phyloP scores from a whole-genome alignment of 2,329 filamentous ascomycete species.

The Ciborinia camelliae region DNA sequence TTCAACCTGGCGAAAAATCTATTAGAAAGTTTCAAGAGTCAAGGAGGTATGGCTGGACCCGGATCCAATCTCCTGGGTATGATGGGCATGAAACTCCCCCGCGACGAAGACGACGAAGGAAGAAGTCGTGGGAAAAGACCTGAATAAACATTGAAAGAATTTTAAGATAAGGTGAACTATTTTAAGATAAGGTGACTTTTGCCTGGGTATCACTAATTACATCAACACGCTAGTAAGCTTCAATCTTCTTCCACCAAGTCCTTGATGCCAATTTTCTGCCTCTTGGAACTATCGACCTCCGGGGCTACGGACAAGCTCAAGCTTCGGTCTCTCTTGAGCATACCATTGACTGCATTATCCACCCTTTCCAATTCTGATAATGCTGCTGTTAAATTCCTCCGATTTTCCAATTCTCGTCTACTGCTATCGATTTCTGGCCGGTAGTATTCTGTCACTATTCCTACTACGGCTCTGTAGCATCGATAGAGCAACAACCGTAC shows the following conservation, averaged over 20 bases:
- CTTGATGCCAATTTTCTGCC: conserved; percentile 23
- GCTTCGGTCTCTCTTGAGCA: conserved; percentile 30
- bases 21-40: conserved; percentile 87
- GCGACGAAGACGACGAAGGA: conserved; percentile 62
- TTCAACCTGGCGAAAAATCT: conserved; percentile 88
- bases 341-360: conserved; percentile 25
- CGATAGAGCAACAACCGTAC: conserved; percentile 54
- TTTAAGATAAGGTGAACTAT: conserved; percentile 9
- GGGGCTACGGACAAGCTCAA: conserved; percentile 17
- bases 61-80: conserved; percentile 82
- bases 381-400: conserved; percentile 49
- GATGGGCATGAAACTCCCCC: conserved; percentile 78
- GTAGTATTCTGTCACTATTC: conserved; percentile 55
- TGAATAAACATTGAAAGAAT: conserved; percentile 9
- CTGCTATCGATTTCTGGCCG: conserved; percentile 48
- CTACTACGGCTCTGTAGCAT: conserved; percentile 53
- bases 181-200: conserved; percentile 10
- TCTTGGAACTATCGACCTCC: conserved; percentile 26
- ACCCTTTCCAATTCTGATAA: conserved; percentile 46
- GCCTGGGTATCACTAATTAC: conserved; percentile 21
- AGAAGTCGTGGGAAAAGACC: conserved; percentile 8
- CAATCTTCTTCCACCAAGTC: conserved; percentile 16
- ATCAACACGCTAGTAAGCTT: conserved; percentile 16
- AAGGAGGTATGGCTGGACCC: conserved; percentile 80
- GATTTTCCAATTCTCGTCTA: conserved; percentile 50